Evolutionary conservation across 2,329 filamentous ascomycete genomes (phyloP).

Genomic region (Ophiostoma perfectum): DNA sequence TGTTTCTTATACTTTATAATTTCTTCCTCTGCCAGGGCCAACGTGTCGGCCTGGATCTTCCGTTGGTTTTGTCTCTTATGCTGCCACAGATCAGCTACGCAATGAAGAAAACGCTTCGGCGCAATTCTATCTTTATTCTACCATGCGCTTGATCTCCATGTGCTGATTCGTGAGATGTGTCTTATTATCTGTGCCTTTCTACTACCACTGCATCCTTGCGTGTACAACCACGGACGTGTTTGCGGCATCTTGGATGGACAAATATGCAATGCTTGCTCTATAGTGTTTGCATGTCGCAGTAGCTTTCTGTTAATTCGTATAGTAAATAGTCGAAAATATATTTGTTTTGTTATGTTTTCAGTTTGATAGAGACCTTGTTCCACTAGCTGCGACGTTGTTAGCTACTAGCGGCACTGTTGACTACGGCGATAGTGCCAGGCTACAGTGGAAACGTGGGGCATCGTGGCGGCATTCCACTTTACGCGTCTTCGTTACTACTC

Average conservation of each 20-base stretch:
- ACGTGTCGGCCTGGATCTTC: neutral
- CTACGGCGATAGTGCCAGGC: neutral
- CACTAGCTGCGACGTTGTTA: neutral
- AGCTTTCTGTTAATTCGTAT: too few relatives aligned
- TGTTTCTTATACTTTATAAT: slow-evolving; percentile 3
- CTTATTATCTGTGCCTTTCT: too few relatives aligned
- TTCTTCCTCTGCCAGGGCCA: neutral
- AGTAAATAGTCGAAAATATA: too few relatives aligned
- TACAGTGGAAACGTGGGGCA: slow-evolving; percentile 3
- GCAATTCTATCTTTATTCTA: neutral
- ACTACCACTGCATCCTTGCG: too few relatives aligned
- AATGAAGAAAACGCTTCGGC: neutral
- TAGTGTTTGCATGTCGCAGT: too few relatives aligned
- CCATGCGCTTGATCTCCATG: neutral
- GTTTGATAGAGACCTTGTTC: too few relatives aligned
- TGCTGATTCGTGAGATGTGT: neutral
- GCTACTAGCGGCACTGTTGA: neutral
- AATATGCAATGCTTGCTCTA: too few relatives aligned
- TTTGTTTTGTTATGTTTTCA: too few relatives aligned
- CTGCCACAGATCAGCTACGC: neutral
- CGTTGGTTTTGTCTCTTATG: neutral
- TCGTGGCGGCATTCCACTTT: neutral
- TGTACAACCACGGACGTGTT: too few relatives aligned
- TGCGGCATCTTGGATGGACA: too few relatives aligned
- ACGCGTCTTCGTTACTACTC: neutral